Evolutionary conservation across 2,329 filamentous ascomycete species (phyloP), one percentile per base, ranked within the genome.

Genomic region (Thelonectria olida): DNA sequence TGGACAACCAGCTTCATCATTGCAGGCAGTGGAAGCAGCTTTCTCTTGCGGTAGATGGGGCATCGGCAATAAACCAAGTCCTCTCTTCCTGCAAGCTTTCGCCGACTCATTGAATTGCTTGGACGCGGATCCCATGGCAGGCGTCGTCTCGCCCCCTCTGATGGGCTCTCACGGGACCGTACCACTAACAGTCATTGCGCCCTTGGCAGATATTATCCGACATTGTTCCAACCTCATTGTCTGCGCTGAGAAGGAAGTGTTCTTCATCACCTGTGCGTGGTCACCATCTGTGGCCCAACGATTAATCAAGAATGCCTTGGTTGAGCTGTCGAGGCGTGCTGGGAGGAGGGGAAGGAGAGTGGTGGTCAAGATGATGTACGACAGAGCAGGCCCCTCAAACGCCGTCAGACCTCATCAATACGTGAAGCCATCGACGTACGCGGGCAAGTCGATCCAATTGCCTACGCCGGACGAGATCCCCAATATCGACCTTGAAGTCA

Each of bases 151-250:
- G 52, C 84, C 83, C 1, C 80, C 81, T 2, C 69, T 85, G 1
- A 80, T 86, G 76, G 84, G 83, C 1, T 83, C 79, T 23, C 75
- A 80, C 61, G 92, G 91, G 4, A 85, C 85, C 0, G 77, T 90
- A 8, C 91, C 90, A 0, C 74, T 94, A 64, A 90, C 89, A 0
- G 84, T 93, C 39, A 87, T 94, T 27, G 72, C 75, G 7, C 75
- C 75, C 0, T 48, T 77, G 34, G 67, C 89, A 0, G 91, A 94
- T 72, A 86, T 93, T 25, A 87, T 86, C 62, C 83, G 90, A 1
- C 91, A 94, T 73, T 90, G 92, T 78, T 87, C 90, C 1, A 93
- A 94, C 67, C 80, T 92, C 19, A 94, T 95, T 31, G 90, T 85
- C 3, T 82, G 88, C 4, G 92, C 92, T 0, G 83, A 92, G 68